These are phyloP conservation scores for Paraglomus occultum DNA, from an alignment of 192 early-diverging fungal species.

Conservation along the genomic window DNA sequence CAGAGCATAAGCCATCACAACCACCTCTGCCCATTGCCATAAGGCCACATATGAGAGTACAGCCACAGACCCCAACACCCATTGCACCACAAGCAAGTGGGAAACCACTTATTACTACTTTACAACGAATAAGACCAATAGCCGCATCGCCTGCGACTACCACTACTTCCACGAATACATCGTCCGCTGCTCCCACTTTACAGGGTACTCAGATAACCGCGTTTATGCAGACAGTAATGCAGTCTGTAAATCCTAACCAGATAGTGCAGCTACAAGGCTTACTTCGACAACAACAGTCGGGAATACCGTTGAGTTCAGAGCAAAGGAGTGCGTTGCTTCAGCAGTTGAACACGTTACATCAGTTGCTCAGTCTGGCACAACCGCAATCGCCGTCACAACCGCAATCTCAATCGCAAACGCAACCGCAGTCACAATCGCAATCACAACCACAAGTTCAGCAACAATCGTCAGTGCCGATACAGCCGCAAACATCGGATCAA, in stretches of 20 bases:
- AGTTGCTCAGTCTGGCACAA: too few species aligned
- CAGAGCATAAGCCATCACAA: background rate
- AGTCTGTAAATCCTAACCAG: slow-evolving; percentile 25
- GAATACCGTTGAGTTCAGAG: background rate
- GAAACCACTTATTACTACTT: background rate
- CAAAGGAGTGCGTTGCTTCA: slow-evolving; percentile 24
- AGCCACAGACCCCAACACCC: background rate
- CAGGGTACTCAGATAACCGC: slow-evolving; percentile 1
- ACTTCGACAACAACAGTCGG: slow-evolving; percentile 9
- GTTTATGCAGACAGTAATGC: slow-evolving; percentile 29
- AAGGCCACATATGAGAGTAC: background rate
- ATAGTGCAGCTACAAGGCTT: slow-evolving; percentile 22
- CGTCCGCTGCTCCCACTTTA: background rate
- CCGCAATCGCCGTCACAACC: background rate
- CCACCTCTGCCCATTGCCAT: background rate
- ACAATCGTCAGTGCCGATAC: background rate
- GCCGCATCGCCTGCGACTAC: background rate
- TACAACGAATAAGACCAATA: background rate
- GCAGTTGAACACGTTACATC: slow-evolving; percentile 1
- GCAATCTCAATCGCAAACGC: background rate
- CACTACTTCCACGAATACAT: background rate
- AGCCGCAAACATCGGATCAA: background rate
- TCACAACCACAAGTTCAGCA: background rate
- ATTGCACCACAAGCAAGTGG: background rate
- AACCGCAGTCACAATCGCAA: background rate